Conservation (phyloP, 129 eudicot species). For the Kitagawia praeruptora region DNA sequence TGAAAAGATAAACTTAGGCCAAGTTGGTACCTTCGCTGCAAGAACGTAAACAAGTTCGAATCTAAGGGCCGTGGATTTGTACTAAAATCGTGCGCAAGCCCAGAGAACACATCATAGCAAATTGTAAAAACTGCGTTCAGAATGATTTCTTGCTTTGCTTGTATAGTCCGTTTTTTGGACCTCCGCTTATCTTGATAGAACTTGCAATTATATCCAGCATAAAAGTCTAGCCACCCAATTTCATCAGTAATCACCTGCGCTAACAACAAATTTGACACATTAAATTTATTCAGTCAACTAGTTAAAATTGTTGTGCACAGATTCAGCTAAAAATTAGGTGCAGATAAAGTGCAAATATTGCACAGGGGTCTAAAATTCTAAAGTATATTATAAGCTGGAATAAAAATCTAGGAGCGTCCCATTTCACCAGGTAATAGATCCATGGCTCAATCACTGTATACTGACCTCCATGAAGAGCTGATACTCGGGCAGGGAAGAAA, state of each 20-base stretch:
- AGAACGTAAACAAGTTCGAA: slow-evolving; percentile 42
- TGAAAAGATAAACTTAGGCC: neutral
- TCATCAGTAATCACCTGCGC: slow-evolving; percentile 72
- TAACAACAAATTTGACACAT: slow-evolving; percentile 11
- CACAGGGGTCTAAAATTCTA: too few relatives aligned
- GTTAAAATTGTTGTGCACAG: neutral
- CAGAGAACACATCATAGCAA: slow-evolving; percentile 68
- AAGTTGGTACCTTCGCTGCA: slow-evolving; percentile 52
- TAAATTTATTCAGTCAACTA: neutral
- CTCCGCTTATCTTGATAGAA: slow-evolving; percentile 44
- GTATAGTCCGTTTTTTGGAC: slow-evolving; percentile 44
- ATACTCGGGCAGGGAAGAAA: slow-evolving; percentile 47
- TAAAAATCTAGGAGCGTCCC: too few relatives aligned
- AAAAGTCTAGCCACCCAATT: slow-evolving; percentile 75
- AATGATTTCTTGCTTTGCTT: slow-evolving; percentile 68
- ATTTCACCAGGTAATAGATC: neutral
- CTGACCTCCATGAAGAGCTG: slow-evolving; percentile 37
- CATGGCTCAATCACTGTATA: neutral
- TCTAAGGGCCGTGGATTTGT: slow-evolving; percentile 53
- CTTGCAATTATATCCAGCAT: slow-evolving; percentile 40
- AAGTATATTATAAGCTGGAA: too few relatives aligned
- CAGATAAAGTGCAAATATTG: neutral
- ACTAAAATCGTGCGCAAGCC: slow-evolving; percentile 58
- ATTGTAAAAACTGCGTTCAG: slow-evolving; percentile 46
- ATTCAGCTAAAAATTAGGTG: neutral